Conservation (phyloP, 768 basidiomycete genomes). For the Pleurotus djamor region DNA sequence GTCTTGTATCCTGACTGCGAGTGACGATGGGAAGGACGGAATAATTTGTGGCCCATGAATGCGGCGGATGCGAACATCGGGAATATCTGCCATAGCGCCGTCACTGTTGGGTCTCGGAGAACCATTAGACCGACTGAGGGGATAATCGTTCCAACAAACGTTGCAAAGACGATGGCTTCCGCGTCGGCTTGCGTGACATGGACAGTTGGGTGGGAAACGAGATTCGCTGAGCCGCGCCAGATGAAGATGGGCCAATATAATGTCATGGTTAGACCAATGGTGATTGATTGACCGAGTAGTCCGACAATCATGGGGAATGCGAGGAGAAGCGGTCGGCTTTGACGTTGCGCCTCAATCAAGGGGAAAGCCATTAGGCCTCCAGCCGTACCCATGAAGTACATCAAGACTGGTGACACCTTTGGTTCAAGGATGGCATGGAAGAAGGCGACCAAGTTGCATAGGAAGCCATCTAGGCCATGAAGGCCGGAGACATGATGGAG, state of each 20-base stretch:
- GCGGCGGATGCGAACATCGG: slow-evolving; percentile 47
- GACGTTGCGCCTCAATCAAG: slow-evolving; percentile 41
- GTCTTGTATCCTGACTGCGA: slow-evolving; percentile 32
- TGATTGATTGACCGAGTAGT: slow-evolving; percentile 35
- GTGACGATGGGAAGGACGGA: slow-evolving; percentile 31
- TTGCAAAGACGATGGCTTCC: slow-evolving; percentile 49
- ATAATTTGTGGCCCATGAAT: slow-evolving; percentile 31
- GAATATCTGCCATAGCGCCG: slow-evolving; percentile 54
- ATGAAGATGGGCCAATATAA: slow-evolving; percentile 48
- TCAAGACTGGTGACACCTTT: slow-evolving; percentile 25
- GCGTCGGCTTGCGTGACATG: slow-evolving; percentile 42
- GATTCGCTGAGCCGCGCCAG: slow-evolving; percentile 26
- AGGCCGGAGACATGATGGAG: slow-evolving; percentile 37
- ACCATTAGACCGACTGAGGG: slow-evolving; percentile 44
- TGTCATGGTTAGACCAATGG: slow-evolving; percentile 42
- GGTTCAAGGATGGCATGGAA: slow-evolving; percentile 41
- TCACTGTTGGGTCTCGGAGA: slow-evolving; percentile 37
- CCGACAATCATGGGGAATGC: slow-evolving; percentile 39
- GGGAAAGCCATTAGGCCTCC: slow-evolving; percentile 37
- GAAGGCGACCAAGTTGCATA: slow-evolving; percentile 45
- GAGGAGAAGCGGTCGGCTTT: slow-evolving; percentile 28
- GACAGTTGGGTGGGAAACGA: slow-evolving; percentile 9
- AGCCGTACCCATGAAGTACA: slow-evolving; percentile 32
- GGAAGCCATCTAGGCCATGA: slow-evolving; percentile 26
- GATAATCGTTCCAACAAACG: slow-evolving; percentile 41